Evolutionary conservation across 768 basidiomycete species (phyloP).

Genomic region (Tylopilus subfusipes): DNA sequence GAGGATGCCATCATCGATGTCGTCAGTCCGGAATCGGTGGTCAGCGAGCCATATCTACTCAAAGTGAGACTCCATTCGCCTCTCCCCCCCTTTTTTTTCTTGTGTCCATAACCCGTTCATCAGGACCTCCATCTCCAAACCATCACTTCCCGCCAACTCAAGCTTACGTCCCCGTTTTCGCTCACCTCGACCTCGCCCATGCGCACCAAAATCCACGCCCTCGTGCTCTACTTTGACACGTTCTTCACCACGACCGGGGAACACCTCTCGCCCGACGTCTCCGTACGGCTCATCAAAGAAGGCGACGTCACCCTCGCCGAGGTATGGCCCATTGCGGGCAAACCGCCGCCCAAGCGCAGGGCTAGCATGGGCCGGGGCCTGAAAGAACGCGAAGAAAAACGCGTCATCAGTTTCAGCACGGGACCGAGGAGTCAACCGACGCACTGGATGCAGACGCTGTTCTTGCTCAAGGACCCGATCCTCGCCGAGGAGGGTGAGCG

Average conservation of each 20-base stretch:
- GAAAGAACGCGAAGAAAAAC: slow-evolving; percentile 39
- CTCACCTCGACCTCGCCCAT: slow-evolving; percentile 60
- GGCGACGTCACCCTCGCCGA: slow-evolving; percentile 66
- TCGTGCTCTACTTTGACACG: slow-evolving; percentile 93
- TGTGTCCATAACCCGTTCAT: background rate
- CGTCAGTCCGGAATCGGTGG: slow-evolving; percentile 58
- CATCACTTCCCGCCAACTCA: slow-evolving; percentile 65
- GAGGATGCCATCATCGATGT: slow-evolving; percentile 85
- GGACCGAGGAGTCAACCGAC: slow-evolving; percentile 84
- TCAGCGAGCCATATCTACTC: slow-evolving; percentile 60
- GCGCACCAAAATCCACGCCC: slow-evolving; percentile 65
- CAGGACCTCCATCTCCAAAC: slow-evolving; percentile 75
- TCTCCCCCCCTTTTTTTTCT: background rate
- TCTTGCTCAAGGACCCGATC: slow-evolving; percentile 79
- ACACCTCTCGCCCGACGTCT: slow-evolving; percentile 47
- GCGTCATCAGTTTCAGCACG: slow-evolving; percentile 79
- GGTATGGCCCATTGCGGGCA: slow-evolving; percentile 75
- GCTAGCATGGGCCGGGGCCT: slow-evolving; percentile 48
- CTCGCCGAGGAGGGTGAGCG: slow-evolving; percentile 66
- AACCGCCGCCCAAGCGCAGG: slow-evolving; percentile 54
- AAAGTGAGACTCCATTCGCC: slow-evolving; percentile 48
- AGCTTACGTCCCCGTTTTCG: slow-evolving; percentile 75
- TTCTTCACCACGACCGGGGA: slow-evolving; percentile 73
- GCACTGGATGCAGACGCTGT: slow-evolving; percentile 96
- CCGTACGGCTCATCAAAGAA: slow-evolving; percentile 55